Base-by-base conservation (phyloP, 1,284 basidiomycete species). In the Tylopilus sp. region DNA sequence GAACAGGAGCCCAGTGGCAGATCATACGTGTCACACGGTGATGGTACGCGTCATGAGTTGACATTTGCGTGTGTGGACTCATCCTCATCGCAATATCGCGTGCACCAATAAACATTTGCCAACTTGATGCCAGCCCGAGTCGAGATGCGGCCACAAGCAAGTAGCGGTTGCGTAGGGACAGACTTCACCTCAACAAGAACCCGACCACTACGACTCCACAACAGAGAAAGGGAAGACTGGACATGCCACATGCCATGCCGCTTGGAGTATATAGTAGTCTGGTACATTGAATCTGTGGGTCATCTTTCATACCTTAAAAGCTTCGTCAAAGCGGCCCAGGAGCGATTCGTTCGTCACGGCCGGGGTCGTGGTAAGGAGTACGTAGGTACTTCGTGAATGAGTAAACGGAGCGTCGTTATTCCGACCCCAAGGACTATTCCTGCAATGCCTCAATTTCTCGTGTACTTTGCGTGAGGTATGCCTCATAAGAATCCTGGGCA, bases 381-480 rank as follows among this genome's bases (percentile, higher is more conserved):
- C 2, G 17, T 39, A 54, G 11, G 25, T 46, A 33, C 45, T 26
- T 36, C 4, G 6, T n/a, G n/a, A n/a, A 19, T 24, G 5, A 4
- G n/a, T 5, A 19, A 25, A 33, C 15, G 5, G 4, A 26, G 13
- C 19, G 15, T 24, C 31, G 7, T 15, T 10, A 9, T 29, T 9
- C 10, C 13, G 19, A 41, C 14, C 24, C n/a, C 22, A 19, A 14
- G 17, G 19, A 28, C 53, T 61, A 88, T 57, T 88, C 87, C 62
- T 83, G 81, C 50, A 90, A 60, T 5, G 76, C 74, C 57, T 84
- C 77, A 44, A 89, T 86, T 57, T 86, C 85, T 24, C 74, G 69
- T 25, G 72, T 75, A 61, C 82, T 86, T 40, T 71, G 78, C 55
- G 77, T 72, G 13, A 88, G 72, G 60, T 80, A 86, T 10, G 71